Evolutionary conservation across 192 early-diverging fungal genomes (phyloP).

Genomic region (Glomus cerebriforme): DNA sequence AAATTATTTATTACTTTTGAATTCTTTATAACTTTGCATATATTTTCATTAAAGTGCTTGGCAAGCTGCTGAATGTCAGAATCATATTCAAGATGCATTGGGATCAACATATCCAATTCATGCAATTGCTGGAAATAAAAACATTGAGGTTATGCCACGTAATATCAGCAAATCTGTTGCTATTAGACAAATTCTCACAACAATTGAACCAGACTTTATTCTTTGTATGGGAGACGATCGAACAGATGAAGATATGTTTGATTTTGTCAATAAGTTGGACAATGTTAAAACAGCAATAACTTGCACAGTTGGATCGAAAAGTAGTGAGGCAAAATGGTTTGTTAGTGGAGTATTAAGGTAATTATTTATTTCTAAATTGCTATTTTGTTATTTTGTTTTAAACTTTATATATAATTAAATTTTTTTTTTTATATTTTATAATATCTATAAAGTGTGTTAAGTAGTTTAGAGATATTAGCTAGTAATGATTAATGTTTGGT

Average conservation of each 20-base stretch:
- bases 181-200: constrained; percentile 59
- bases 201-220: constrained; percentile 68
- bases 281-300: constrained; percentile 42
- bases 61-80: constrained; percentile 84
- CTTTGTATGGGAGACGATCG: constrained; percentile 76
- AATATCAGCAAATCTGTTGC: constrained; percentile 70
- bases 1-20: neutral
- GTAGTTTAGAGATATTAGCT: constrained; percentile 1
- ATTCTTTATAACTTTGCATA: neutral
- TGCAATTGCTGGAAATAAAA: constrained; percentile 63
- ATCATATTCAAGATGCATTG: constrained; percentile 76
- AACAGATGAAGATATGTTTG: constrained; percentile 83
- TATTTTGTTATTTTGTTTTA: too few species aligned
- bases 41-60: constrained; percentile 47
- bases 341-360: constrained; percentile 46
- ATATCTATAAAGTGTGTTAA: neutral
- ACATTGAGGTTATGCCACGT: constrained; percentile 71
- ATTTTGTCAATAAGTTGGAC: constrained; percentile 52
- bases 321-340: constrained; percentile 57
- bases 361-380: neutral
- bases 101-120: constrained; percentile 71
- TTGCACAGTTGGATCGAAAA: constrained; percentile 57
- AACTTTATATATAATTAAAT: neutral
- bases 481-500: neutral
- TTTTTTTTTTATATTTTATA: neutral